A percentile compares a stretch with the other conserved stretches of the same genome.
These are phyloP conservation scores for Amniculicola lignicola DNA, from an alignment of 495 filamentous ascomycete species.

Conservation along the genomic window DNA sequence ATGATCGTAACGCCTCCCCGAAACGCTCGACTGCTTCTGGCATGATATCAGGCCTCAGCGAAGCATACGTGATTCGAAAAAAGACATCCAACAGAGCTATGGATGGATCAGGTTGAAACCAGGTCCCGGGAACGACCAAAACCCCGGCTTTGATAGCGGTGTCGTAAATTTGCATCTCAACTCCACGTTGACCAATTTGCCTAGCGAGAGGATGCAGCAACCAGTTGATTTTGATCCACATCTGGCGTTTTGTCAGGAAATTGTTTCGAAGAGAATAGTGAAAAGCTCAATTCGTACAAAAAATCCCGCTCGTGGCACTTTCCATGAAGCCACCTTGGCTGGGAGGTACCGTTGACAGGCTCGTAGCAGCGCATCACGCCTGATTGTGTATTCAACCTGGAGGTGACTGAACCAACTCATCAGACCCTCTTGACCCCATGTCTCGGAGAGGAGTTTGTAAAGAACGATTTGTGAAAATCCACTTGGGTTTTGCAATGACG, in stretches of 20 bases:
- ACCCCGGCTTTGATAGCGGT: not conserved
- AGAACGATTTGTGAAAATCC: slow-evolving; percentile 38
- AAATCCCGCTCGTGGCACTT: slow-evolving; percentile 22
- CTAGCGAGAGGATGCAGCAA: not conserved
- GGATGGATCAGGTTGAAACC: not conserved
- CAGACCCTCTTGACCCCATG: slow-evolving; percentile 37
- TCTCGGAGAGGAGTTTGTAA: slow-evolving; percentile 35
- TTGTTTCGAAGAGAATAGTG: too few relatives aligned
- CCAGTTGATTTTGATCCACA: slow-evolving; percentile 21
- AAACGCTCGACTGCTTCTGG: not conserved
- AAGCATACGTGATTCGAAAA: not conserved
- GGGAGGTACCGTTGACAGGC: slow-evolving; percentile 33
- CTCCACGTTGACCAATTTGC: not conserved
- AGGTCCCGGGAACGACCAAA: not conserved
- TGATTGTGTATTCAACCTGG: slow-evolving; percentile 19
- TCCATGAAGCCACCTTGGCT: slow-evolving; percentile 20
- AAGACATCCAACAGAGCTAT: not conserved
- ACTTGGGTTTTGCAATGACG: slow-evolving; percentile 26
- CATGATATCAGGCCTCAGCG: not conserved
- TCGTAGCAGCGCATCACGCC: slow-evolving; percentile 29
- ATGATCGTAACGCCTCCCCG: not conserved
- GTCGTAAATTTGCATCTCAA: not conserved
- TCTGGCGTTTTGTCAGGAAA: too few relatives aligned
- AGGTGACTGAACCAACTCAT: slow-evolving; percentile 34
- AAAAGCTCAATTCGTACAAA: slow-evolving; percentile 23